Evolutionary conservation across 768 basidiomycete genomes (phyloP).

Genomic region (Agaricus blazei): DNA sequence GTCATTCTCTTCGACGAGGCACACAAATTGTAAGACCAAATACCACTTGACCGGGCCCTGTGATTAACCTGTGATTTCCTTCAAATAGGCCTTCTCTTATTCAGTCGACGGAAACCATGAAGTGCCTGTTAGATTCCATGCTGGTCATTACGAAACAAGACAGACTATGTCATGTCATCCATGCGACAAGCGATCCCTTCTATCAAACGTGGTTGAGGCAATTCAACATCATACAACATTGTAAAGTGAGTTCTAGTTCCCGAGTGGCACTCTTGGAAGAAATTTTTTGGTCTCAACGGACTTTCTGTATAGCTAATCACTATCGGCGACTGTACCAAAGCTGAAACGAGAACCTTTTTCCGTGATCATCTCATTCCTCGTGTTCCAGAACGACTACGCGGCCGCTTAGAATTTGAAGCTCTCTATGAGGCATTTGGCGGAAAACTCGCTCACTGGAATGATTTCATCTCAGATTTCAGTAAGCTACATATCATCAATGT

Average conservation of each 20-base stretch:
- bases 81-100: conserved; percentile 60
- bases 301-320: conserved; percentile 53
- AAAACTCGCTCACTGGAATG: conserved; percentile 78
- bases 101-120: conserved; percentile 77
- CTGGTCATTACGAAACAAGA: conserved; percentile 87
- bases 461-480: conserved; percentile 76
- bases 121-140: conserved; percentile 79
- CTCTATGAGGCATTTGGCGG: conserved; percentile 81
- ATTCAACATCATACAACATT: conserved; percentile 77
- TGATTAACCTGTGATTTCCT: not conserved
- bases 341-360: conserved; percentile 65
- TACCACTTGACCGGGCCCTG: too few relatives aligned
- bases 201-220: conserved; percentile 82
- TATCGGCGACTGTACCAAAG: conserved; percentile 73
- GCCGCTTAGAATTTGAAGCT: conserved; percentile 59
- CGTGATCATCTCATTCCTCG: conserved; percentile 57
- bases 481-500: conserved; percentile 15
- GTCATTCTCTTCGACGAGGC: conserved; percentile 82
- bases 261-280: not conserved
- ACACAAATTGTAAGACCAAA: conserved; percentile 62
- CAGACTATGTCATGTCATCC: conserved; percentile 76
- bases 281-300: not conserved
- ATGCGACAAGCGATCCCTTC: conserved; percentile 80
- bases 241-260: conserved; percentile 47
- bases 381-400: conserved; percentile 58